Percentiles rank a stretch among this genome's conserved stretches.
Evolutionary conservation across 2,329 filamentous ascomycete species (phyloP).

Genomic region (Ophiostoma quercus): DNA sequence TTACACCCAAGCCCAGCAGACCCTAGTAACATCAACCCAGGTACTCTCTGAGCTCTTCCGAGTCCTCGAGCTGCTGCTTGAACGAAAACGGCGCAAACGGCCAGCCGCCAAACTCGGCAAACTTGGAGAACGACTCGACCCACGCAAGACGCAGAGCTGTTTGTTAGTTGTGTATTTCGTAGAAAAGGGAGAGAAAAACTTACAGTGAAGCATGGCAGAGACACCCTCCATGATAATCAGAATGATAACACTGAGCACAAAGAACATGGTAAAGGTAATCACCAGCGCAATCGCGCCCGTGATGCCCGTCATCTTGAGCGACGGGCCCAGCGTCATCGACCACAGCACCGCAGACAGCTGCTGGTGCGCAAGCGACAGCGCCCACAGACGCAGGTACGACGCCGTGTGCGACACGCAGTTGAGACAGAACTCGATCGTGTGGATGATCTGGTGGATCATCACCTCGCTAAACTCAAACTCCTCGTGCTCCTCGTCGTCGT

Average conservation of each 20-base stretch:
- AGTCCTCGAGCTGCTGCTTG: constrained; percentile 75
- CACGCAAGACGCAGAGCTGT: constrained; percentile 71
- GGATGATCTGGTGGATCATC: constrained; percentile 99
- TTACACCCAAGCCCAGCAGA: neutral
- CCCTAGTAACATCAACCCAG: constrained; percentile 37
- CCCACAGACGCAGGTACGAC: constrained; percentile 97
- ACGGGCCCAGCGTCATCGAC: constrained; percentile 85
- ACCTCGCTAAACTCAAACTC: constrained; percentile 96
- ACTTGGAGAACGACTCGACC: constrained; percentile 98
- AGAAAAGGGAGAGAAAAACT: neutral
- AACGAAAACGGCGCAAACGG: constrained; percentile 89
- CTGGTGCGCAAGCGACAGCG: constrained; percentile 92
- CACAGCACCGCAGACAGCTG: constrained; percentile 93
- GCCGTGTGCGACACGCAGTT: constrained; percentile 99
- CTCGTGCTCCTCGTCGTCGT: constrained; percentile 65
- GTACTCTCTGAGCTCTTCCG: constrained; percentile 57
- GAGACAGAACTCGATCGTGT: constrained; percentile 98
- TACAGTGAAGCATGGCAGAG: constrained; percentile 79
- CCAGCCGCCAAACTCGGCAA: constrained; percentile 85
- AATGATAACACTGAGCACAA: constrained; percentile 63
- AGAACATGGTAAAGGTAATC: constrained; percentile 81
- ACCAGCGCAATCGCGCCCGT: constrained; percentile 76
- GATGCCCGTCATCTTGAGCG: constrained; percentile 61
- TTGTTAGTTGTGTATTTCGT: constrained; percentile 15
- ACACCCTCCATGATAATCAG: constrained; percentile 95